Base-by-base conservation (phyloP, 2,329 filamentous ascomycete species). In the Ophiocordyceps robertsii region DNA sequence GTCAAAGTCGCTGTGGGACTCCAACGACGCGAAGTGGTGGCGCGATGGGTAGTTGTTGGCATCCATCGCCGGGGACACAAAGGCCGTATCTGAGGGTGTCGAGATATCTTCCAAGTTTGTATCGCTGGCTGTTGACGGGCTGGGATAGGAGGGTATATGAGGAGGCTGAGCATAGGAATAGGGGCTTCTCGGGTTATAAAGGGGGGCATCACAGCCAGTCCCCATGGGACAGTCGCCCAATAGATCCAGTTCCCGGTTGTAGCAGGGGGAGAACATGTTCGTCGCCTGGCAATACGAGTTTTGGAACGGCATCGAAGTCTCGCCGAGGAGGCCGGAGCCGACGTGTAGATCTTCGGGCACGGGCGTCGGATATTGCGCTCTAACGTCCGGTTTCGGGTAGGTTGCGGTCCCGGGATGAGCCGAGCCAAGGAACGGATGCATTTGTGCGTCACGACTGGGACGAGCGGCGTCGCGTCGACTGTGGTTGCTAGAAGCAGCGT, bases 61-160 rank as follows among this genome's bases (percentile, higher is more conserved):
- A 7, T 37, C 17, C 10, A 16, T 24, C 10, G 17, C n/a, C 8
- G 30, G 38, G 14, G 19, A 21, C n/a, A 32, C 6, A 6, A 16
- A 13, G 36, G 6, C 41, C 9, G 33, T 33, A 4, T 32, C 27
- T 13, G 13, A 13, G 3, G 42, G 38, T 7, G 44, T 37, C 12
- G 41, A 43, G 4, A 36, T 21, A 6, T 31, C 29, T n/a, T 38
- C 49, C 17, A 33, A 32, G n/a, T 43, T 10, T 2, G 16, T 16
- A 12, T 47, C 45, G 21, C 45, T 47, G 16, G 41, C 43, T 37
- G 43, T 41, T 5, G 45, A 43, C 24, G 45, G 43, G 17, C 47
- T 48, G 3, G 24, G 24, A 27, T 27, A 27, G 24, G 24, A 3
- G 24, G 6, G 24, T 9, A 27, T 27, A 6, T 9, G 24, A 27